phyloP scores from a whole-genome alignment of 2,329 filamentous ascomycete species.

The Sarocladiaceae sp. region DNA sequence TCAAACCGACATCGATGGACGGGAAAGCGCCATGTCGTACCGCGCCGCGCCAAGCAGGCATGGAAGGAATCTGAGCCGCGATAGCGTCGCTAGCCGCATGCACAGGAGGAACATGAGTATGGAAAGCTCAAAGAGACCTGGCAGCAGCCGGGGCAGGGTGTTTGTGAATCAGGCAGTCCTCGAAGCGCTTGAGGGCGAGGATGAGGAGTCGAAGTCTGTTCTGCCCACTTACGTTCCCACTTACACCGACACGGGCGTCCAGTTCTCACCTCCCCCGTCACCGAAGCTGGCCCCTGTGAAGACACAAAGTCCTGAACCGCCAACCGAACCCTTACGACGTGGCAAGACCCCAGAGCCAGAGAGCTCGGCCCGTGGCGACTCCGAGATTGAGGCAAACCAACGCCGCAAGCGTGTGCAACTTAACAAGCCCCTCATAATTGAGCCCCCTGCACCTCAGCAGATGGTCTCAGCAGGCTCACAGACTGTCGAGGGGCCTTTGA shows the following conservation, averaged over 20 bases:
- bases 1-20: slow-evolving; percentile 67
- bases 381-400: slow-evolving; percentile 69
- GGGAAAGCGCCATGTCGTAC: slow-evolving; percentile 54
- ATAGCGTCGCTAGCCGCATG: slow-evolving; percentile 44
- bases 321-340: not conserved
- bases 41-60: slow-evolving; percentile 39
- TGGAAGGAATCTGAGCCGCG: slow-evolving; percentile 51
- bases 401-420: slow-evolving; percentile 64
- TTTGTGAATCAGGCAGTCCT: slow-evolving; percentile 51
- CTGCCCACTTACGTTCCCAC: slow-evolving; percentile 21
- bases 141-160: slow-evolving; percentile 50
- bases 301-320: slow-evolving; percentile 38
- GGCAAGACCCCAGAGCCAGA: slow-evolving; percentile 39
- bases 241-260: slow-evolving; percentile 74
- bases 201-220: slow-evolving; percentile 27
- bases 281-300: slow-evolving; percentile 46
- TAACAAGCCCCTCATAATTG: slow-evolving; percentile 45
- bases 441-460: slow-evolving; percentile 32
- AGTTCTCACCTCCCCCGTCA: slow-evolving; percentile 80
- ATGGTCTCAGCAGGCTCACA: slow-evolving; percentile 66
- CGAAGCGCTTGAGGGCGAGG: slow-evolving; percentile 52
- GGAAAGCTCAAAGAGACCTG: slow-evolving; percentile 52
- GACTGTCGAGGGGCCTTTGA: slow-evolving; percentile 58
- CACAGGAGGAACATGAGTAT: slow-evolving; percentile 55
- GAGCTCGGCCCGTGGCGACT: slow-evolving; percentile 39